phyloP scores from a whole-genome alignment of 202 grass and related monocot genomes.

The Cymbopogon flexuosus region DNA sequence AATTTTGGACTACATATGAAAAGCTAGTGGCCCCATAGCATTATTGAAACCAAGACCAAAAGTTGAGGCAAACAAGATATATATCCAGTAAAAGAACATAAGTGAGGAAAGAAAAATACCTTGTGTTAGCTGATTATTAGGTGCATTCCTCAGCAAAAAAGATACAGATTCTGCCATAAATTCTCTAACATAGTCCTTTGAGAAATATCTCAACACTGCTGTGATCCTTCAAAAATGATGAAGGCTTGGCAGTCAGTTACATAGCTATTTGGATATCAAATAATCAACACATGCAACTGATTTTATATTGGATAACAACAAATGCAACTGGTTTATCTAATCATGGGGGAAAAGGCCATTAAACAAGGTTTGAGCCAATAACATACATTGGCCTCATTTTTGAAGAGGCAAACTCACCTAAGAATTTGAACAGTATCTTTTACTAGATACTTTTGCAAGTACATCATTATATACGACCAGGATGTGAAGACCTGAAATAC shows the following conservation, averaged over 20 bases:
- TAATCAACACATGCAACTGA: background rate
- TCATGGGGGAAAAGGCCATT: background rate
- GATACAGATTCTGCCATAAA: slow-evolving; percentile 95
- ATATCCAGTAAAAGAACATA: slow-evolving; percentile 4
- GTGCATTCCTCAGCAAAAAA: slow-evolving; percentile 90
- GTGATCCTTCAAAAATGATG: slow-evolving; percentile 65
- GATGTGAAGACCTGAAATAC: slow-evolving; percentile 83
- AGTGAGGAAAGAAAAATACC: slow-evolving; percentile 43
- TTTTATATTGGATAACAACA: slow-evolving; percentile 1
- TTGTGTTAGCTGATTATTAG: slow-evolving; percentile 43
- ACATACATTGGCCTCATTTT: background rate
- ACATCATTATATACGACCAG: slow-evolving; percentile 96
- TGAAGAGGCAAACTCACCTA: slow-evolving; percentile 53
- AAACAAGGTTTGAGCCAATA: slow-evolving; percentile 8
- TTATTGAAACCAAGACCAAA: slow-evolving; percentile 11
- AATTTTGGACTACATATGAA: background rate
- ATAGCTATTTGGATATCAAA: background rate
- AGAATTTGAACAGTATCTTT: slow-evolving; percentile 69
- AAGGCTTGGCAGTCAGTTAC: slow-evolving; percentile 24
- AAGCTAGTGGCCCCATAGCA: background rate
- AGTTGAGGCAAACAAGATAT: background rate
- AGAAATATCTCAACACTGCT: slow-evolving; percentile 54
- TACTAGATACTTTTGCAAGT: slow-evolving; percentile 96
- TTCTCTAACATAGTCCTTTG: slow-evolving; percentile 78
- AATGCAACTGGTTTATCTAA: slow-evolving; percentile 26